Evolutionary conservation across 768 basidiomycete species (phyloP), one percentile per base, ranked within the genome.

Genomic region (Saitozyma podzolica): DNA sequence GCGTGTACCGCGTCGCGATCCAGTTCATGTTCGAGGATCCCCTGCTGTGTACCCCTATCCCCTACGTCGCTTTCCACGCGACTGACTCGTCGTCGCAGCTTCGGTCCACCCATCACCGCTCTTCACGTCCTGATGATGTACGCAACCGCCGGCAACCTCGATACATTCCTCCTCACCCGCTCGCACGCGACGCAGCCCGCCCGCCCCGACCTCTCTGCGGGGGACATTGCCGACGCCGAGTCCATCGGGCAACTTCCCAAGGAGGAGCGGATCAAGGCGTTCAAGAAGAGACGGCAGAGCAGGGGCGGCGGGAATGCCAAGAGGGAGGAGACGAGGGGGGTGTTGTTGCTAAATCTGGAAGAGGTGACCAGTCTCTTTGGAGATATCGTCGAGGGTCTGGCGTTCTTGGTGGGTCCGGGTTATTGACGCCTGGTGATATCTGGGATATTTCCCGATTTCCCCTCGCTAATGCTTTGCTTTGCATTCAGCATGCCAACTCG

Each of bases 31-130:
- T 29, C 29, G 29, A 5, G 5, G 29, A 29, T 29, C 29, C 5
- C 29, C 43, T 45, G 6, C 9, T 16, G 29, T 13, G 6, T 40
- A 9, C n/a, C 11, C 54, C 8, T 37, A 40, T 11, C 14, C 0
- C 19, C 40, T 9, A 40, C 37, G 48, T 51, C 29, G 9, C 13
- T 20, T n/a, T n/a, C n/a, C 39, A 29, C 29, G 5, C 42, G 7
- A 42, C 53, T 59, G 19, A 54, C 47, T 29, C n/a, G 29, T 29
- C 29, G 29, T 5, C 19, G 11, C 61, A 82, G 87, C 0, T 94
- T 95, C 74, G 92, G 92, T 0, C 91, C 91, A 0, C 86, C 87
- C 69, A 87, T 97, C 29, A 92, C 91, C 5, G 89, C 93, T 0
- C 79, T 96, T 43, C 90, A 93, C 67, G 70, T 82, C 17, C 73